A percentile compares a stretch with the other conserved stretches of the same genome.
Conservation (phyloP, 257 asterid species). For the Penstemon barbatus region DNA sequence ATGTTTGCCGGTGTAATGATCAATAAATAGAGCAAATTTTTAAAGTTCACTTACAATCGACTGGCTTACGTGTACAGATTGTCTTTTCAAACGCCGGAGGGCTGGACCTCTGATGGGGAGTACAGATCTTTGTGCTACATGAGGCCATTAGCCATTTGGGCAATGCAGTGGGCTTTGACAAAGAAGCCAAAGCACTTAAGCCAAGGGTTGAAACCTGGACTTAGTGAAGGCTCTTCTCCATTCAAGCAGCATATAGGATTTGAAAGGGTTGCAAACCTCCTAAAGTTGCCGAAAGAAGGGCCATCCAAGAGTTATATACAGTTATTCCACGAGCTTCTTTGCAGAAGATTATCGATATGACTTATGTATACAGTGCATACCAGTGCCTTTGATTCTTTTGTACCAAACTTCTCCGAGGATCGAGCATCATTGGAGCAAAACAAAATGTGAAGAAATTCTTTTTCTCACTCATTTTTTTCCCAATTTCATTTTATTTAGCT, state of each 20-base stretch:
- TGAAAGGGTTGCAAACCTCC: constrained; percentile 40
- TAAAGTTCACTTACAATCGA: too few species aligned
- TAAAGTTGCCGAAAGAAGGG: constrained; percentile 44
- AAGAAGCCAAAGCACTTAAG: constrained; percentile 24
- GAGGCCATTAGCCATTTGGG: constrained; percentile 56
- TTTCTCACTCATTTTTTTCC: too few species aligned
- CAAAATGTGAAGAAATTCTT: too few species aligned
- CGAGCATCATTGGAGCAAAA: too few species aligned
- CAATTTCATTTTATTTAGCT: too few species aligned
- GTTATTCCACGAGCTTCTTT: constrained; percentile 44
- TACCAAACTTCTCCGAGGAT: too few species aligned
- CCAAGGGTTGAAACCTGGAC: constrained; percentile 6
- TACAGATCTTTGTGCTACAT: constrained; percentile 48
- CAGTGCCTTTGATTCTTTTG: too few species aligned
- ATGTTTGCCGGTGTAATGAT: too few species aligned
- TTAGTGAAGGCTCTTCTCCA: background rate
- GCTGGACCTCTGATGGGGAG: constrained; percentile 41
- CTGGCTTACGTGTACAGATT: constrained; percentile 26
- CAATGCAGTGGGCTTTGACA: constrained; percentile 58
- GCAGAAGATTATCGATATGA: constrained; percentile 34
- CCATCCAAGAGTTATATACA: constrained; percentile 47
- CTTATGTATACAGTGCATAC: too few species aligned
- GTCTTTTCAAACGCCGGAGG: constrained; percentile 55
- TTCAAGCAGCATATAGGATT: constrained; percentile 38
- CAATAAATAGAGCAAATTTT: too few species aligned